Percentiles rank a stretch among this genome's conserved stretches.
These are phyloP conservation scores for Geosiphon pyriformis DNA, from an alignment of 192 early-diverging fungal species.

Conservation along the genomic window DNA sequence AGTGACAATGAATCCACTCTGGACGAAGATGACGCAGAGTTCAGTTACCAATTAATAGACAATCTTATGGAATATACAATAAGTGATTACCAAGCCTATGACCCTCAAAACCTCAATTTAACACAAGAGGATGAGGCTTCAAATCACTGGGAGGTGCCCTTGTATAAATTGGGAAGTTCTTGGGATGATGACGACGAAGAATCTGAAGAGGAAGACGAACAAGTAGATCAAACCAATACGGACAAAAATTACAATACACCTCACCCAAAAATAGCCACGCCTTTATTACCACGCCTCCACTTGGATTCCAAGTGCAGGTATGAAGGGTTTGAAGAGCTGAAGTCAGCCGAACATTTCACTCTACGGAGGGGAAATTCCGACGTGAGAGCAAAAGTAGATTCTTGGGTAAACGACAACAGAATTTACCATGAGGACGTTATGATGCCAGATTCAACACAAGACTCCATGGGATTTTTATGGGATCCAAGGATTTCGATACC, in stretches of 20 bases:
- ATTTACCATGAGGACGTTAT: background rate
- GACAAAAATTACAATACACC: too few relatives aligned
- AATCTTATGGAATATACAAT: too few relatives aligned
- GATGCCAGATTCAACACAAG: background rate
- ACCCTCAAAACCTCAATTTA: background rate
- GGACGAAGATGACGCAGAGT: background rate
- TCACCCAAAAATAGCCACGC: too few relatives aligned
- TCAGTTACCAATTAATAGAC: background rate
- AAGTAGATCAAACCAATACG: background rate
- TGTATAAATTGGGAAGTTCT: background rate
- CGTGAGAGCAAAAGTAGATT: background rate
- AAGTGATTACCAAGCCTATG: background rate
- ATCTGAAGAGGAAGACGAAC: background rate
- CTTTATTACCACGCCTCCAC: too few relatives aligned
- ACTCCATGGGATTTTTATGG: background rate
- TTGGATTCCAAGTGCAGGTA: too few relatives aligned
- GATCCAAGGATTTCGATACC: background rate
- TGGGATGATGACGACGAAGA: background rate
- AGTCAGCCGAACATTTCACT: too few relatives aligned
- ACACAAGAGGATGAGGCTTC: background rate
- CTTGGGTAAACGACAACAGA: background rate
- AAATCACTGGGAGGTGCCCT: background rate
- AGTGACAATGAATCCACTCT: background rate
- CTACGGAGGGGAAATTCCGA: too few relatives aligned
- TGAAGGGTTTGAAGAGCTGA: too few relatives aligned